A percentile compares a stretch with the other conserved stretches of the same genome.
Conservation (phyloP, 2,329 filamentous ascomycete species). For the Pseudogymnoascus verrucosus region DNA sequence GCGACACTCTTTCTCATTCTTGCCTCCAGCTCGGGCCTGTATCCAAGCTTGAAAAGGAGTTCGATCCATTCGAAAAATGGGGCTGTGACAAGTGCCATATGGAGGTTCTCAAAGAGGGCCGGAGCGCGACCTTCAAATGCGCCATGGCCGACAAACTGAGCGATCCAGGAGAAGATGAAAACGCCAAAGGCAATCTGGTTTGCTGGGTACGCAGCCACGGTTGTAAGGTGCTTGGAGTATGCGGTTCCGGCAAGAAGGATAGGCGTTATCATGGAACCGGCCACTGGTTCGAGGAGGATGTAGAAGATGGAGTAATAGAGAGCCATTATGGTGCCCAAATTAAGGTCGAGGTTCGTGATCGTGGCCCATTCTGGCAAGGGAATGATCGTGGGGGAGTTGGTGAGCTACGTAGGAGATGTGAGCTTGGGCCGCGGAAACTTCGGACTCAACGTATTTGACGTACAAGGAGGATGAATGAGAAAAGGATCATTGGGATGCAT, state of each 20-base stretch:
- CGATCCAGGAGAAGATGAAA: conserved; percentile 71
- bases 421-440: conserved; percentile 12
- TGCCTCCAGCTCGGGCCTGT: conserved; percentile 76
- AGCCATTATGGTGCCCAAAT: conserved; percentile 55
- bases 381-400: conserved; percentile 55
- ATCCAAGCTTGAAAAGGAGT: conserved; percentile 81
- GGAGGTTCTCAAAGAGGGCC: conserved; percentile 80
- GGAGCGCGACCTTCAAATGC: conserved; percentile 82
- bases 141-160: conserved; percentile 88
- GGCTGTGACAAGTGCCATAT: conserved; percentile 86
- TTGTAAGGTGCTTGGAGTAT: conserved; percentile 62
- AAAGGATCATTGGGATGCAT: conserved; percentile 68
- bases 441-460: conserved; percentile 22
- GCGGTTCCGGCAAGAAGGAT: conserved; percentile 71
- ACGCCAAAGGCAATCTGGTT: conserved; percentile 55
- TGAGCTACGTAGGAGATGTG: conserved; percentile 38
- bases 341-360: conserved; percentile 58
- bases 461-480: conserved; percentile 66
- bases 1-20: conserved; percentile 70
- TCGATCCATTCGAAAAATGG: conserved; percentile 98
- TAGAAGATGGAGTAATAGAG: conserved; percentile 72
- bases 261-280: conserved; percentile 67
- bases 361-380: conserved; percentile 59
- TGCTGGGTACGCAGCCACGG: conserved; percentile 28
- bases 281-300: conserved; percentile 87